Evolutionary conservation across 192 early-diverging fungal species (phyloP), one percentile per base, ranked within the genome.

Genomic region (Backusella morwellensis): DNA sequence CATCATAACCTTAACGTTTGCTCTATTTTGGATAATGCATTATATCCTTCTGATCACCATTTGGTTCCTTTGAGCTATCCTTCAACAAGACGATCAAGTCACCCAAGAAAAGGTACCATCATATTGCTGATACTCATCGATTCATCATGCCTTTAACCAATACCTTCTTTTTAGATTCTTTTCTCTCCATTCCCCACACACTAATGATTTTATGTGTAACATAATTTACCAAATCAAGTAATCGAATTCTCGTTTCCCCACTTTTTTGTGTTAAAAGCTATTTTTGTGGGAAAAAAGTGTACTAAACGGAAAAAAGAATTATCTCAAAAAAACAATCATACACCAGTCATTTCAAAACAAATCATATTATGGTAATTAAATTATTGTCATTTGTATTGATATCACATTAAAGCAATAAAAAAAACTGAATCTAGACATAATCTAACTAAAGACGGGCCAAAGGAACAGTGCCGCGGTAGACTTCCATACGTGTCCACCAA

Each of bases 401-500:
- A 63, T 9, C 12, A 1, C 4, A 56, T n/a, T 23, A 23, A 23
- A 21, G 6, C 7, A 29, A 59, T 4, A 59, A 7, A 21, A 59
- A 56, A 56, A 56, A 0, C 23, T 59, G 4, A 23, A 54, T 9
- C 19, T n/a, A 54, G 7, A 54, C 4, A 21, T 59, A 26, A 59
- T 23, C n/a, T 12, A 12, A 26, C 23, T 59, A 59, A 59, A 59
- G 56, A 3, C 56, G 56, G 23, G 56, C 56, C 3, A 26, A n/a
- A 8, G 56, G 56, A 59, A 19, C 19, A 12, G 9, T 11, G 23
- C 56, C 21, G 11, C 68, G 68, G n/a, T 82, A 82, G 2, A 74
- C 26, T 59, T 84, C 77, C 67, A 83, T 72, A 34, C 77, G 78
- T 29, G 67, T 50, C 81, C 83, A 86, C 76, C 79, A 86, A 47